These are phyloP conservation scores for Euphrasia arctica DNA, from an alignment of 305 asterid species.

Conservation along the genomic window DNA sequence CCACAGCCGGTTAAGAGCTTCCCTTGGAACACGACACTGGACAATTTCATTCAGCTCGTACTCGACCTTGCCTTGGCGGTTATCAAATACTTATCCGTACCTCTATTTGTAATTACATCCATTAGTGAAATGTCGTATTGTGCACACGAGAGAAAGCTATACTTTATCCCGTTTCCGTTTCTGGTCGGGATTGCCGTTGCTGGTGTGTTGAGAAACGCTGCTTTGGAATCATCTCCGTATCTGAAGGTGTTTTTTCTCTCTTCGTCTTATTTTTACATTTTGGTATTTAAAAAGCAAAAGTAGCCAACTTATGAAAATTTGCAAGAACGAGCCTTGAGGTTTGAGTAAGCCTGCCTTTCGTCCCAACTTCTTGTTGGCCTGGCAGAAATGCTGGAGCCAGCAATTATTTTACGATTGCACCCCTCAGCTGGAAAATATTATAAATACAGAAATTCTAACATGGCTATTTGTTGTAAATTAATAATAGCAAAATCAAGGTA, in stretches of 20 bases:
- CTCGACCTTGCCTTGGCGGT: constrained; percentile 61
- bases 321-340: background rate
- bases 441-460: background rate
- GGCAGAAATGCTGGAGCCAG: background rate
- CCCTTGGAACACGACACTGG: constrained; percentile 76
- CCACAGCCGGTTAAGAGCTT: constrained; percentile 76
- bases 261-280: background rate
- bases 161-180: constrained; percentile 64
- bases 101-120: constrained; percentile 55
- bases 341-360: background rate
- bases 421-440: background rate
- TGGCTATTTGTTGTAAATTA: background rate
- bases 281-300: background rate
- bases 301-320: background rate
- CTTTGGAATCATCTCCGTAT: constrained; percentile 62
- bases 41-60: constrained; percentile 69
- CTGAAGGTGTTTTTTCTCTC: constrained; percentile 54
- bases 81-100: constrained; percentile 55
- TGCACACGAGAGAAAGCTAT: constrained; percentile 87
- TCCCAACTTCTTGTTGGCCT: background rate
- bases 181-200: constrained; percentile 65
- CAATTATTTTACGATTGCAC: background rate
- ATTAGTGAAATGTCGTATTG: constrained; percentile 90
- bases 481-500: background rate
- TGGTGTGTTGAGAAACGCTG: constrained; percentile 62